These are phyloP conservation scores for Podila clonocystis DNA, from an alignment of 192 early-diverging fungal genomes.

Conservation along the genomic window DNA sequence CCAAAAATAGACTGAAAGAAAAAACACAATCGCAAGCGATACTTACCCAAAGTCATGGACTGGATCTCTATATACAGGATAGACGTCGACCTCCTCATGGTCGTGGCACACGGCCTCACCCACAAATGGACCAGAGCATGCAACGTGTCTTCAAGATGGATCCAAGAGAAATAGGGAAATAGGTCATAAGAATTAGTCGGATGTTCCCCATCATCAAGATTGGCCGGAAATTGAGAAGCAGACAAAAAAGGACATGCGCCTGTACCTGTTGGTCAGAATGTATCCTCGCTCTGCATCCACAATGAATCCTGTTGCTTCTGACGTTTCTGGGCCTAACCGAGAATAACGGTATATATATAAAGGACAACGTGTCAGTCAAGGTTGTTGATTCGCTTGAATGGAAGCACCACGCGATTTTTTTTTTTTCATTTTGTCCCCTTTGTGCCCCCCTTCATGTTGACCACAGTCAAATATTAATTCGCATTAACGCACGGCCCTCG, in stretches of 20 bases:
- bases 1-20: neutral
- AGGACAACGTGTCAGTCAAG: neutral
- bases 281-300: slow-evolving; percentile 76
- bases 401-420: too few species aligned
- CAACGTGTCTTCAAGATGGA: slow-evolving; percentile 59
- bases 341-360: slow-evolving; percentile 4
- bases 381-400: slow-evolving; percentile 5
- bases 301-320: slow-evolving; percentile 87
- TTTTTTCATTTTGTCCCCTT: too few species aligned
- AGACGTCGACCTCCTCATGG: slow-evolving; percentile 82
- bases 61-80: slow-evolving; percentile 75
- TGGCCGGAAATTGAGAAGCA: too few species aligned
- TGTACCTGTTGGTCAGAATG: slow-evolving; percentile 76
- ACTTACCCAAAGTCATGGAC: slow-evolving; percentile 83
- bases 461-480: too few species aligned
- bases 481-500: too few species aligned
- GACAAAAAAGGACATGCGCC: neutral
- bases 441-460: too few species aligned
- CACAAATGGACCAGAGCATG: slow-evolving; percentile 84
- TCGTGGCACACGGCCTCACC: slow-evolving; percentile 84
- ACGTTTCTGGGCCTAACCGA: slow-evolving; percentile 65
- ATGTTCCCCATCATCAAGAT: neutral
- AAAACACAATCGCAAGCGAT: neutral
- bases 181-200: neutral
- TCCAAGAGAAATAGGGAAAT: neutral